A percentile compares a stretch with the other conserved stretches of the same genome.
Conservation (phyloP, 2,329 filamentous ascomycete species). For the Westerdykella sp. region DNA sequence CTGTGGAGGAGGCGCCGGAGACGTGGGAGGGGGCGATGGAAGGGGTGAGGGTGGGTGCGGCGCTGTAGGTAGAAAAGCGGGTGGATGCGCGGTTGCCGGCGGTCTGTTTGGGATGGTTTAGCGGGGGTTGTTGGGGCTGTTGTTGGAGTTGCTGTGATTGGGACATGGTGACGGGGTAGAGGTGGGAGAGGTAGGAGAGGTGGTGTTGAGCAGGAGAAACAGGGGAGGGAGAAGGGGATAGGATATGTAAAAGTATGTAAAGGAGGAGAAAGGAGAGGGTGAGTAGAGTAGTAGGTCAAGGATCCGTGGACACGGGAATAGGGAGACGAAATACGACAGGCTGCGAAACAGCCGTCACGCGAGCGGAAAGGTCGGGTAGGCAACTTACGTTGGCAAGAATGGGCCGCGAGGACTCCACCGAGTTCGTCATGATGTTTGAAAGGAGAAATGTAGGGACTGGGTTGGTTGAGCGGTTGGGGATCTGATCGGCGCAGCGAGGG, state of each 20-base stretch:
- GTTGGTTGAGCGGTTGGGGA: slow-evolving; percentile 2
- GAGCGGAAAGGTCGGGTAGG: slow-evolving; percentile 16
- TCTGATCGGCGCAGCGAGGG: too few relatives aligned
- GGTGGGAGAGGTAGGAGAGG: neutral
- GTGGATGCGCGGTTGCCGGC: slow-evolving; percentile 35
- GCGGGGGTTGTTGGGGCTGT: slow-evolving; percentile 9
- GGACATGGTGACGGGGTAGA: slow-evolving; percentile 15
- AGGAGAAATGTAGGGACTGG: too few relatives aligned
- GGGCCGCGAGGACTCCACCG: slow-evolving; percentile 36
- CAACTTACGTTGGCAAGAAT: slow-evolving; percentile 38
- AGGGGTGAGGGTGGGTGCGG: slow-evolving; percentile 46
- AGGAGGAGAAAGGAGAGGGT: neutral
- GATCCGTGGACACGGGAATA: neutral
- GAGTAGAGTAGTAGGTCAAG: neutral
- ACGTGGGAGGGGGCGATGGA: slow-evolving; percentile 44
- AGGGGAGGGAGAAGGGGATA: slow-evolving; percentile 1
- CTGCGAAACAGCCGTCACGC: slow-evolving; percentile 14
- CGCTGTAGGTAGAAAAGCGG: slow-evolving; percentile 48
- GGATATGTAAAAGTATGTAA: neutral
- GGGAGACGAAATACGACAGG: slow-evolving; percentile 2
- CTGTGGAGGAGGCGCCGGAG: slow-evolving; percentile 29
- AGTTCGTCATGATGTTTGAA: slow-evolving; percentile 26
- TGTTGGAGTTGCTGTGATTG: slow-evolving; percentile 12
- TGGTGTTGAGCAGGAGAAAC: neutral
- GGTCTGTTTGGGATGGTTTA: slow-evolving; percentile 21